Evolutionary conservation across 345 rosid genomes (phyloP), one percentile per base, ranked within the genome.

Genomic region (Theobroma cacao): DNA sequence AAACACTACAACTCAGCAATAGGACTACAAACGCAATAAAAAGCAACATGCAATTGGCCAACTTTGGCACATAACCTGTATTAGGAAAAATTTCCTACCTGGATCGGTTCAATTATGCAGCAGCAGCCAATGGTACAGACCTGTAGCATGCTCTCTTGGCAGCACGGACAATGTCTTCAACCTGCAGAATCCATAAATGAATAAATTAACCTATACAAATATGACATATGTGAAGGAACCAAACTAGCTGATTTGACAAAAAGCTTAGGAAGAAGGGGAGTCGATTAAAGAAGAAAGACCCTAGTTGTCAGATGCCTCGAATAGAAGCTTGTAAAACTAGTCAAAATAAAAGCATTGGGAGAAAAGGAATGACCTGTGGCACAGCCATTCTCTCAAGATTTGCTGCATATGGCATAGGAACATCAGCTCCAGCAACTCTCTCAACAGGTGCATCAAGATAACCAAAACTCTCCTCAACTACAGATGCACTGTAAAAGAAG

Each of bases 351-450:
- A 63, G 13, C 20, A 38, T 36, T 22, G 38, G 59, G 56, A 76
- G 34, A 62, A 13, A 43, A 7, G 22, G 24, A 50, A 20, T 30
- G 34, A 92, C 96, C 90, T 92, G 97, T 50, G 93, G 94, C 72
- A 88, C 82, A 76, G 92, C 91, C 81, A 88, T 12, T 81, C 94
- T 88, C 86, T 92, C 93, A 53, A 90, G 88, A 84, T 92, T 90
- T 24, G 90, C 85, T 2, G 93, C 92, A 72, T 87, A 92, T 48
- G 97, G 93, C 94, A 87, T 88, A 63, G 94, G 92, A 75, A 89
- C 90, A 81, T 92, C 97, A 33, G 97, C 92, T 69, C 97, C 92
- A 59, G 90, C 77, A 76, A 90, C 82, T 83, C 97, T 89, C 88
- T 92, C 91, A 60, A 90, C 89, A 0, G 92, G 87, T 10, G 97